phyloP scores from a whole-genome alignment of 306 rosid species.

The Gillenia trifoliata region DNA sequence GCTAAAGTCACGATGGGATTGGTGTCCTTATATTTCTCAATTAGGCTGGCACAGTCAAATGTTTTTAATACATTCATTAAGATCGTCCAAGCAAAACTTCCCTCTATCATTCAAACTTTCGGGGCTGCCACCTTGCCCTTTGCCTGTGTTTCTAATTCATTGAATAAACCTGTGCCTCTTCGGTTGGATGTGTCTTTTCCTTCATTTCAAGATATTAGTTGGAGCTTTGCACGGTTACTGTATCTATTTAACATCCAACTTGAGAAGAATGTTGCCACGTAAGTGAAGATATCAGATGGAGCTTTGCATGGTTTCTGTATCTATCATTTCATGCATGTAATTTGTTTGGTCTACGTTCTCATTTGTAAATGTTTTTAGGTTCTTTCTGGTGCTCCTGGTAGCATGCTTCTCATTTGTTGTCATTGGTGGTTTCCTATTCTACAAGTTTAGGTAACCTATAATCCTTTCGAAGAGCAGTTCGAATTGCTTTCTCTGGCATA shows the following conservation, averaged over 20 bases:
- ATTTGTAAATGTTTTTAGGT: slow-evolving; percentile 48
- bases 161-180: slow-evolving; percentile 83
- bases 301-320: background rate
- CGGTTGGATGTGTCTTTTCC: slow-evolving; percentile 74
- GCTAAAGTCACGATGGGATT: slow-evolving; percentile 35
- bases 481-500: slow-evolving; percentile 1
- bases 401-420: slow-evolving; percentile 80
- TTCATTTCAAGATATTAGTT: slow-evolving; percentile 56
- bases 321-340: background rate
- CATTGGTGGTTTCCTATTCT: slow-evolving; percentile 83
- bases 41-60: slow-evolving; percentile 35
- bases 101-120: slow-evolving; percentile 39
- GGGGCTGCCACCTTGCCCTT: slow-evolving; percentile 52
- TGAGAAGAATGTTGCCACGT: slow-evolving; percentile 93
- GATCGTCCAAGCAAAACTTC: slow-evolving; percentile 35
- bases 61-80: slow-evolving; percentile 33
- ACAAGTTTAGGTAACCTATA: slow-evolving; percentile 67
- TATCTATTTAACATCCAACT: slow-evolving; percentile 81
- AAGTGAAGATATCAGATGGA: slow-evolving; percentile 32
- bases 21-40: slow-evolving; percentile 44
- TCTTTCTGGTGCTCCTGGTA: slow-evolving; percentile 70
- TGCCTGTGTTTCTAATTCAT: slow-evolving; percentile 70
- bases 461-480: slow-evolving; percentile 17
- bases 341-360: slow-evolving; percentile 9
- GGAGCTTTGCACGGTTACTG: slow-evolving; percentile 68